Base-by-base conservation (phyloP, 1,139 yeast species). In the Blastobotrys ciferrii region DNA sequence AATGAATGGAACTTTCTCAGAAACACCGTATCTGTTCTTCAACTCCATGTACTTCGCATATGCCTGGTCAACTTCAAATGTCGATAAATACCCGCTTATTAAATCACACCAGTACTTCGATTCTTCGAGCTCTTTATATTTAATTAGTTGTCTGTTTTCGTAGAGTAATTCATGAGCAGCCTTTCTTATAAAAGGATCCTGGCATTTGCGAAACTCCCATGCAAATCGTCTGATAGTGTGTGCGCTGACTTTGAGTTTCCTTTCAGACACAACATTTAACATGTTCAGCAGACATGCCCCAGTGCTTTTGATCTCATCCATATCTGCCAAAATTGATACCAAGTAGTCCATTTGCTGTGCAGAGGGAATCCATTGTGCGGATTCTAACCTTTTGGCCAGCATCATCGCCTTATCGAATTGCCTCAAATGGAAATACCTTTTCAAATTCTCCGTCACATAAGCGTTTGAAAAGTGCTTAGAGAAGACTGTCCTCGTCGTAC, bases 331-430 rank as follows among this genome's bases (percentile, higher is more conserved):
- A 7, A 36, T 36, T 4, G 40, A 36, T 3, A 36, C 40, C 13
- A 39, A 20, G 14, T 39, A 30, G 23, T 39, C 33, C 42, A 28
- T 39, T 15, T 28, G 42, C 19, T 39, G 32, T 15, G 19, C 33
- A 14, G 33, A 30, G 14, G 42, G 42, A 3, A 39, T n/a, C 33
- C 33, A 30, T 11, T 20, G n/a, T 3, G 42, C 25, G 14, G 20
- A 13, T 14, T 39, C 39, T 12, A 33, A 35, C 43, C 17, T 47
- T 37, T 28, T 32, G 30, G 39, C 49, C 38, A 38, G 33, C 17
- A n/a, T 14, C 42, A 39, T 39, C 4, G 42, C 42, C 11, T 42
- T 37, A 23, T 50, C 47, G 25, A 48, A 42, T 15, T 50, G 46
- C 12, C 37, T 45, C 33, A 47, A 32, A 32, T 45, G 35, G 9